A percentile compares a stretch with the other conserved stretches of the same genome.
These are phyloP conservation scores for Scalesia atractyloides DNA, from an alignment of 129 eudicot species.

Conservation along the genomic window DNA sequence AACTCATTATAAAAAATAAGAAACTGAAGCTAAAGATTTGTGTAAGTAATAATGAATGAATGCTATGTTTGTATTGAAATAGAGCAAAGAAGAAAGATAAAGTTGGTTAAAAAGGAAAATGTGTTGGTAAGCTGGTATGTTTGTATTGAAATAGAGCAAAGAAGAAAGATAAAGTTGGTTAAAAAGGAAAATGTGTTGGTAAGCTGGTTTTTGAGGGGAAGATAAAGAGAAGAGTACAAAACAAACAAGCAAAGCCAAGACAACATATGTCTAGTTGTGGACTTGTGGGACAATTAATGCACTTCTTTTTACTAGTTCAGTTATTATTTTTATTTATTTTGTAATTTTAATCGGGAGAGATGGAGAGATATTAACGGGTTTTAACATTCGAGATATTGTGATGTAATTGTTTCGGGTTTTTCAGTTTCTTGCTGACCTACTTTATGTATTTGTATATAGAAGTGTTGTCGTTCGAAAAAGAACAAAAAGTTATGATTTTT, in stretches of 20 bases:
- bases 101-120: constrained; percentile 34
- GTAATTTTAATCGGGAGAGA: neutral
- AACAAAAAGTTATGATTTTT: too few species aligned
- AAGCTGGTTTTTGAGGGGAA: constrained; percentile 27
- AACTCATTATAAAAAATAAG: constrained; percentile 20
- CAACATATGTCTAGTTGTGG: neutral
- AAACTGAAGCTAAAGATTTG: constrained; percentile 27
- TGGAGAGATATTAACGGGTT: too few species aligned
- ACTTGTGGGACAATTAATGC: constrained; percentile 28
- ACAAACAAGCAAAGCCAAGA: constrained; percentile 9
- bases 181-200: constrained; percentile 38
- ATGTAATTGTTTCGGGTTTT: too few species aligned
- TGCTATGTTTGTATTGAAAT: constrained; percentile 28
- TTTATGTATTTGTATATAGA: too few species aligned
- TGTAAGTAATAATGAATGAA: constrained; percentile 32
- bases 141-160: constrained; percentile 20
- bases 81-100: constrained; percentile 19
- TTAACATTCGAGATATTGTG: too few species aligned
- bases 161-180: constrained; percentile 29
- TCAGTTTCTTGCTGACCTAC: too few species aligned
- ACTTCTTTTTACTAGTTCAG: neutral
- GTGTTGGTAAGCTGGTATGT: constrained; percentile 36
- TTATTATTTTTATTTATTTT: neutral
- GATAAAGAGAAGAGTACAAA: constrained; percentile 35
- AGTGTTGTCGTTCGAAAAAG: too few species aligned